Evolutionary conservation across 2,329 filamentous ascomycete species (phyloP), one percentile per base, ranked within the genome.

Genomic region (Curvularia sp.): DNA sequence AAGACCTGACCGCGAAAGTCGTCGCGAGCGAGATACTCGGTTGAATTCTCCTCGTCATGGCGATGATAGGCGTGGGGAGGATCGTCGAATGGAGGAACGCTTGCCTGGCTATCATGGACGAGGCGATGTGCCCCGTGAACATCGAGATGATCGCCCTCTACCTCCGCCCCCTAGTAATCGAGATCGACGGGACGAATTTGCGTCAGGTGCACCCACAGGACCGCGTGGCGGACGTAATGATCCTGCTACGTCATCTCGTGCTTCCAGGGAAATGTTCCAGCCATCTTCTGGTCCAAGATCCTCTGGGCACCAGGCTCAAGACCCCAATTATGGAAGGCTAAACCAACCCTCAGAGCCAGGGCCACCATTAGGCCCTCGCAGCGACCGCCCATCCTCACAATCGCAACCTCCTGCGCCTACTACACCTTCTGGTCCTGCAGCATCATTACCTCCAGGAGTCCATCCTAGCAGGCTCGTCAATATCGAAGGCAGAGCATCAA

Each of bases 301-400:
- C 19, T 73, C 77, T n/a, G 75, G 76, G 9, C 63, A 72, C 30
- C 67, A 66, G 50, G 57, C 75, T 15, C 75, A 78, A 52, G 81
- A 84, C 53, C 78, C 81, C 10, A 80, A 78, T 48, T 83, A 82
- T 65, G 82, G 81, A 28, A 75, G 82, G 36, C 70, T 83, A 18
- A 84, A 83, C 59, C 74, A 74, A 27, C 76, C 77, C n/a, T 65
- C 74, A 19, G 81, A 87, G 19, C 53, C 80, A 78, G 63, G 69
- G 49, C 85, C 72, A 47, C 85, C 86, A 23, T 84, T 83, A 38
- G 86, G 85, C 1, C 86, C 85, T 50, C 79, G 82, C 56, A 77
- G 78, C 27, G 73, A 75, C 47, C 69, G 73, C 5, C 70, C 73
- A 8, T 68, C 72, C 36, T 34, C 61, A 45, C 68, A 65, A 45